These are phyloP conservation scores for Kentomonas sorsogonicus DNA, from an alignment of 208 protist species.

Conservation along the genomic window DNA sequence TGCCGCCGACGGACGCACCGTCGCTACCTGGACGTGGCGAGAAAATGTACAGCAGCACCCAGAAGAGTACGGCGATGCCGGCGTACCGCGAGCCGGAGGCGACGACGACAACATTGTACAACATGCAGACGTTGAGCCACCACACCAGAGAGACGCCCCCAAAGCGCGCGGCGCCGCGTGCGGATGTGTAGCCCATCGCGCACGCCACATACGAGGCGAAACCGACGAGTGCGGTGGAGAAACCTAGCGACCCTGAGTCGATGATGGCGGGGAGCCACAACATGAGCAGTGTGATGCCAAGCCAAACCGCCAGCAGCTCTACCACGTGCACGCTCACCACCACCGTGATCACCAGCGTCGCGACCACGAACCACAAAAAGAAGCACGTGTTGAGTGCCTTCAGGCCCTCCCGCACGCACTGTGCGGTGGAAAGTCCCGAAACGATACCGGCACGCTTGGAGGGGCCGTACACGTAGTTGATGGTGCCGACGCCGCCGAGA, in stretches of 20 bases:
- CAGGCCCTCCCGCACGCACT: slow-evolving; percentile 44
- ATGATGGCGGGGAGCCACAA: slow-evolving; percentile 81
- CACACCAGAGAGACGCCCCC: slow-evolving; percentile 43
- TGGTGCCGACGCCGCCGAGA: slow-evolving; percentile 39
- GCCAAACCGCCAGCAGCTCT: slow-evolving; percentile 80
- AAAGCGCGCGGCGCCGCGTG: slow-evolving; percentile 30
- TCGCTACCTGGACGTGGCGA: too few species aligned
- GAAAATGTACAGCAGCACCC: slow-evolving; percentile 3
- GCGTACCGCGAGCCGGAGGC: slow-evolving; percentile 39
- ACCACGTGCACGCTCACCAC: slow-evolving; percentile 87
- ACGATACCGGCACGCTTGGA: slow-evolving; percentile 67
- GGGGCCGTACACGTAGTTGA: slow-evolving; percentile 85
- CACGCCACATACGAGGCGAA: slow-evolving; percentile 44
- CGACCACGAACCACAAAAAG: slow-evolving; percentile 47
- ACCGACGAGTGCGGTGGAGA: slow-evolving; percentile 35
- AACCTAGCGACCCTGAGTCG: slow-evolving; percentile 59
- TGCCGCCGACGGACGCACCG: neutral
- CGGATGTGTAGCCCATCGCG: slow-evolving; percentile 26
- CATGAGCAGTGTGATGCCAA: slow-evolving; percentile 66
- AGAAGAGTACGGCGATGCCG: slow-evolving; percentile 27
- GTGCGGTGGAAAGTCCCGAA: slow-evolving; percentile 34
- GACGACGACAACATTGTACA: slow-evolving; percentile 49
- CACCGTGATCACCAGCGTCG: slow-evolving; percentile 47
- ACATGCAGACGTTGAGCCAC: slow-evolving; percentile 45
- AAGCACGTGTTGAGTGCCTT: slow-evolving; percentile 42